phyloP scores from a whole-genome alignment of 1,139 yeast genomes.

The Geotrichum cucujoidarum region DNA sequence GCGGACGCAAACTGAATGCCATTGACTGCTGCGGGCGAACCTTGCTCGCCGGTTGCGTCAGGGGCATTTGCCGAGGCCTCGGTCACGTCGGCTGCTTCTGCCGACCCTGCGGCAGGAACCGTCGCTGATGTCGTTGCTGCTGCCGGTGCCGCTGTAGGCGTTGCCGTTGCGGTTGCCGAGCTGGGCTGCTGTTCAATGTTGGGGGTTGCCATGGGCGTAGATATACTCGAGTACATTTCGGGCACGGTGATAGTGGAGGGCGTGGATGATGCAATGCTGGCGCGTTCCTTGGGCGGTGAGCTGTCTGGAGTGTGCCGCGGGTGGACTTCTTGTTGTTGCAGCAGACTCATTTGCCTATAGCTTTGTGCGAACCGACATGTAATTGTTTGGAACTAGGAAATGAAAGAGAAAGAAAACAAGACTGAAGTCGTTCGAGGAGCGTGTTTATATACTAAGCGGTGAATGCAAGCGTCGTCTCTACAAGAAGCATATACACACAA shows the following conservation, averaged over 20 bases:
- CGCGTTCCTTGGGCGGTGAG: background rate
- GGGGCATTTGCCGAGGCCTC: background rate
- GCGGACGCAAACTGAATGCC: slow-evolving; percentile 1
- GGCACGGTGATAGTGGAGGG: background rate
- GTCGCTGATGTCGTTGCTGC: background rate
- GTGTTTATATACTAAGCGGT: background rate
- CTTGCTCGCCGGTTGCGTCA: background rate
- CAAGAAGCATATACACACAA: background rate
- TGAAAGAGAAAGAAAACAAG: background rate
- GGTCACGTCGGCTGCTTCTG: background rate
- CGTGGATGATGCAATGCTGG: background rate
- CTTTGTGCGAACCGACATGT: no score
- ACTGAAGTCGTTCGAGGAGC: no score
- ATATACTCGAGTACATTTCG: slow-evolving; percentile 1
- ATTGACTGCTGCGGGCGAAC: background rate
- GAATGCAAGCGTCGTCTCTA: no score
- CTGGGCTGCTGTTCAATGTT: background rate
- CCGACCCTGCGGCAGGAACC: background rate
- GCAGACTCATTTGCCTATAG: background rate
- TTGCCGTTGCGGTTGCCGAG: background rate
- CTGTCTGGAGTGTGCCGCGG: slow-evolving; percentile 3
- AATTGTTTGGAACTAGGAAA: no score
- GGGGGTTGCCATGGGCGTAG: slow-evolving; percentile 3
- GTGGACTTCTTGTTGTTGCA: background rate
- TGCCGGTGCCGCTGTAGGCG: background rate